Base-by-base conservation (phyloP, 805 yeast species). In the Trichomonascus vanleenenianus region DNA sequence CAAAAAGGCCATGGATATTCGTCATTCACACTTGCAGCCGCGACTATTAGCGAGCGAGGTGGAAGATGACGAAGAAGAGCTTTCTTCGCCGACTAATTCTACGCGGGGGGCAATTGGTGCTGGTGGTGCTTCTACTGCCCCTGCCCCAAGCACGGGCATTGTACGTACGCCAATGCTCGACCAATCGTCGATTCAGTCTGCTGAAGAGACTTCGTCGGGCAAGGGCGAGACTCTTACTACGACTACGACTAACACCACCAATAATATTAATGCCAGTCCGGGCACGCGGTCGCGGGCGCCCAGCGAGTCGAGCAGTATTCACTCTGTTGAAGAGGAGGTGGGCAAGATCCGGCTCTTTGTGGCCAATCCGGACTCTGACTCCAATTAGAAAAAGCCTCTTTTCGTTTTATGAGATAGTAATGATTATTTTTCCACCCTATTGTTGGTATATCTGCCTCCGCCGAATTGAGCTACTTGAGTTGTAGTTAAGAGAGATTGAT, bases 11-110 rank as follows among this genome's bases (percentile, higher is more conserved):
- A 62, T 65, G 64, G 68, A 65, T 33, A 59, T 63, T 34, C 55
- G 65, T 10, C 67, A 65, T 43, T 56, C 67, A 20, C 69, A 65
- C 41, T 50, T 65, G 40, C 61, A 78, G 44, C 84, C 83, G 20
- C 71, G 86, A 39, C 69, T 83, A 63, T 67, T 84, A 49, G 91
- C 89, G 2, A 75, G 83, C 19, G 93, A 83, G 59, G 80, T 83
- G 32, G 89, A 81, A 50, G 86, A 82, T 45, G 76, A 70, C 30
- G 85, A 78, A 19, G 59, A 55, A 4, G 52, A 47, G 15, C 14
- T 38, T 11, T 25, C 33, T 6, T 18, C 31, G n/a, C 37, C 39
- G n/a, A 25, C 31, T 30, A 12, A 18, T 18, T 44, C 48, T 9
- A 42, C 40, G 27, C 36, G 39, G 12, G 48, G 35, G 10, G 40